Base-by-base conservation (phyloP, 2,329 filamentous ascomycete genomes). In the Colletotrichum camelliae region DNA sequence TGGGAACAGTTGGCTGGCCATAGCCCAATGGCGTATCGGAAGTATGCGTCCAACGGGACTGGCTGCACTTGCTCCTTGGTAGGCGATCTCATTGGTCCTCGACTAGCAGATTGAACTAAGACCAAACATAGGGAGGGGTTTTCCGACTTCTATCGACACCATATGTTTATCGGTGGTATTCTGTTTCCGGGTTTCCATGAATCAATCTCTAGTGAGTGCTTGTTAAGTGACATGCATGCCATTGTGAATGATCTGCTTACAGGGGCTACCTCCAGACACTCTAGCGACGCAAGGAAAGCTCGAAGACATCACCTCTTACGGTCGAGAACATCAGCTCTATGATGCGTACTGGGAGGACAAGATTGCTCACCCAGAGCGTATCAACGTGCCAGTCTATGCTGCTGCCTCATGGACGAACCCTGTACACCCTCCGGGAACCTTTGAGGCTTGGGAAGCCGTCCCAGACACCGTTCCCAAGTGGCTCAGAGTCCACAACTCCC, bases 231-330 rank as follows among this genome's bases (percentile, higher is more conserved):
- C 29, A 1, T 12, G 5, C 7, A 21, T 27, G 8, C 0, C 1
- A 4, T 58, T 31, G 1, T 48, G 12, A 5, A 0, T 9, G n/a
- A 1, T 31, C 10, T 58, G 21, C 24, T 58, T 0, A 27, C 0
- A 6, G 4, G 0, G 0, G 24, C 16, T 0, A 27, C 0, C 55
- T 31, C 7, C 0, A 58, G 55, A 12, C 0, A 27, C 55, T 31
- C 27, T 58, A 6, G 55, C 55, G 4, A 58, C 55, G 4, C 24
- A 31, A n/a, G 55, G 55, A 27, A 58, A 31, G 55, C 55, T 58
- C 0, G 55, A 58, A 58, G 55, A 58, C 55, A 58, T 58, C 21
- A 58, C 55, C 1, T 58, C 55, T 13, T 15, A 58, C 10, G 55
- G 24, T 12, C 55, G 55, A 1, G 27, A 58, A 13, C 15, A 58